phyloP scores from a whole-genome alignment of 2,329 filamentous ascomycete species.

The Colletotrichum kahawae region DNA sequence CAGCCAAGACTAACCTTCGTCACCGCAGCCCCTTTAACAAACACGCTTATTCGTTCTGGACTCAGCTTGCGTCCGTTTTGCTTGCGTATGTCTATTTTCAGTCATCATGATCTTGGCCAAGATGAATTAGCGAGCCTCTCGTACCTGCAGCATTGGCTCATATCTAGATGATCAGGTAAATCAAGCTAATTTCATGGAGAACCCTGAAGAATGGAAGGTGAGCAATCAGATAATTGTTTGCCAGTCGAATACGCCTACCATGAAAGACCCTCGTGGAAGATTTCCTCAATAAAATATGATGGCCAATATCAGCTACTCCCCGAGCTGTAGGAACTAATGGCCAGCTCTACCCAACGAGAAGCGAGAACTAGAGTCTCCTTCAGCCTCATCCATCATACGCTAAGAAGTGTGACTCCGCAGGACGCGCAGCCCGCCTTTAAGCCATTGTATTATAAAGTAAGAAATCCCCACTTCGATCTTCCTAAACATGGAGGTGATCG shows the following conservation, averaged over 20 bases:
- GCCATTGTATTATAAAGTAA: neutral
- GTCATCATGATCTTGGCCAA: neutral
- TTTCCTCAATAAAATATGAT: neutral
- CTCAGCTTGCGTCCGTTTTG: neutral
- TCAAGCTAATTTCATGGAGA: neutral
- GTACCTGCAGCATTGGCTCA: neutral
- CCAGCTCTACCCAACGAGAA: neutral
- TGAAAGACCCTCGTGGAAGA: neutral
- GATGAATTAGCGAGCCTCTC: neutral
- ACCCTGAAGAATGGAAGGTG: neutral
- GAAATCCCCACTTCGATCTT: neutral
- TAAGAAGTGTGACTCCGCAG: neutral
- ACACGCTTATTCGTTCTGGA: neutral
- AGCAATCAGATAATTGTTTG: neutral
- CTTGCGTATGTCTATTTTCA: neutral
- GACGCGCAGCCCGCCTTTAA: neutral
- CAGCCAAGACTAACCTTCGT: neutral
- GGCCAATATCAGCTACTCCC: neutral
- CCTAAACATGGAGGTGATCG: neutral
- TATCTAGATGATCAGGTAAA: neutral
- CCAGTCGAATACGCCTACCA: neutral
- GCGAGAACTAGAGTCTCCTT: neutral
- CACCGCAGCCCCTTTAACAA: neutral
- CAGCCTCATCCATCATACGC: neutral
- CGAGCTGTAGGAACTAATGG: neutral